Conservation (phyloP, 768 basidiomycete genomes). For the Pisolithus marmoratus region DNA sequence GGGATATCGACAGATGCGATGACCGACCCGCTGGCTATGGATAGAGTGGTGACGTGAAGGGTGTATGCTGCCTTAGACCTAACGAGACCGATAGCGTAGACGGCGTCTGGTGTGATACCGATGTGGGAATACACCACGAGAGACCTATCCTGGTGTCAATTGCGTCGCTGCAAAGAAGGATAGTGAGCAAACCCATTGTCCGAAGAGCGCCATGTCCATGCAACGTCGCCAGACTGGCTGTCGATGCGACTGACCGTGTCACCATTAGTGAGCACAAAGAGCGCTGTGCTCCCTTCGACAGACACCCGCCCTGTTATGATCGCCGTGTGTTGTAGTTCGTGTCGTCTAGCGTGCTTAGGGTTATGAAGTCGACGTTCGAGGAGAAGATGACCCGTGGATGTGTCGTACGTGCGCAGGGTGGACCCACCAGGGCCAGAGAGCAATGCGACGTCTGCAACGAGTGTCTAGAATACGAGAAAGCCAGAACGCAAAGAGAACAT, state of each 20-base stretch:
- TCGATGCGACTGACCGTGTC: constrained; percentile 50
- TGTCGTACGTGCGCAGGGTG: constrained; percentile 63
- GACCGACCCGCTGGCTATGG: constrained; percentile 47
- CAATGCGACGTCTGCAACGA: constrained; percentile 52
- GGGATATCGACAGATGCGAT: constrained; percentile 47
- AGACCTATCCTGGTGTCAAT: constrained; percentile 39
- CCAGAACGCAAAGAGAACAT: constrained; percentile 17
- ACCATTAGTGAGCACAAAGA: constrained; percentile 59
- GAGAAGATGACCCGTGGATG: constrained; percentile 54
- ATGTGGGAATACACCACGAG: constrained; percentile 61
- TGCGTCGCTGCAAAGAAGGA: not conserved
- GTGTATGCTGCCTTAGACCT: constrained; percentile 49
- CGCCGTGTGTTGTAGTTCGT: constrained; percentile 53
- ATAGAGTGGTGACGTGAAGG: constrained; percentile 60
- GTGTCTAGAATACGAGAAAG: not conserved
- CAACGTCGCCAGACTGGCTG: constrained; percentile 42
- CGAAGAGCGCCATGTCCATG: constrained; percentile 70
- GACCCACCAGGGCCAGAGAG: constrained; percentile 74
- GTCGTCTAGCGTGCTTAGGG: constrained; percentile 35
- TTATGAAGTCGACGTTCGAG: constrained; percentile 60
- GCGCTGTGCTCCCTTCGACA: constrained; percentile 21
- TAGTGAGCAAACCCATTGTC: constrained; percentile 53
- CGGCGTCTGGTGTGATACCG: constrained; percentile 40
- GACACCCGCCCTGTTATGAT: constrained; percentile 34
- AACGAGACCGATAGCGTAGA: constrained; percentile 51